Conservation (phyloP, 2,329 filamentous ascomycete species). For the Nannizzia gypsea region DNA sequence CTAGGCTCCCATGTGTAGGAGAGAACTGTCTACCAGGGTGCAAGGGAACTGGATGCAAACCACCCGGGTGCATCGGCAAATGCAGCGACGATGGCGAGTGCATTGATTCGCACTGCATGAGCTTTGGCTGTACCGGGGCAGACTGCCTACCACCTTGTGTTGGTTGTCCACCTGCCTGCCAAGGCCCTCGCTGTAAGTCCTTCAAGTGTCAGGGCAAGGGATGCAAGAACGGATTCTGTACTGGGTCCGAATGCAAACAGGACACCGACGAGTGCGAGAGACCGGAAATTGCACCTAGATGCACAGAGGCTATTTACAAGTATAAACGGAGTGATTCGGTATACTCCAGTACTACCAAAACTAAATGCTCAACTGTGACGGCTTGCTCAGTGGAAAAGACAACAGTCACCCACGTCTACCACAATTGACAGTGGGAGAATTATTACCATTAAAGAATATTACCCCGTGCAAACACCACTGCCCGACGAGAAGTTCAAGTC, state of each 20-base stretch:
- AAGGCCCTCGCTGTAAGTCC: not conserved
- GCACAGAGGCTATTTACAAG: slow-evolving; percentile 5
- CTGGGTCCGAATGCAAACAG: not conserved
- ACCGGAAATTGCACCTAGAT: not conserved
- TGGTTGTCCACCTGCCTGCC: not conserved
- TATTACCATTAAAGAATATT: not conserved
- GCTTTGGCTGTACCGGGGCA: slow-evolving; percentile 4
- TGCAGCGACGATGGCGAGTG: not conserved
- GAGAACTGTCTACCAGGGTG: not conserved
- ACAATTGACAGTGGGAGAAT: not conserved
- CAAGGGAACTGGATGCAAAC: not conserved
- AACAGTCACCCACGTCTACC: slow-evolving; percentile 1
- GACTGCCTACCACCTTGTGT: slow-evolving; percentile 1
- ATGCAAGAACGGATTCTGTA: slow-evolving; percentile 4
- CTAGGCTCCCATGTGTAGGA: not conserved
- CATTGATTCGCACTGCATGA: not conserved
- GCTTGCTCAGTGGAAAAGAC: not conserved
- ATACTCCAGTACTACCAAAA: not conserved
- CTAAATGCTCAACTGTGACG: not conserved
- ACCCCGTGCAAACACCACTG: not conserved
- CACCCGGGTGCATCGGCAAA: not conserved
- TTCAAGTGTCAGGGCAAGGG: not conserved
- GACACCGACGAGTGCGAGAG: slow-evolving; percentile 4
- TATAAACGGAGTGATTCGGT: not conserved
- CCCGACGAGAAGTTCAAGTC: not conserved